Evolutionary conservation across 2,329 filamentous ascomycete genomes (phyloP).

Genomic region (Colletotrichum trifolii): DNA sequence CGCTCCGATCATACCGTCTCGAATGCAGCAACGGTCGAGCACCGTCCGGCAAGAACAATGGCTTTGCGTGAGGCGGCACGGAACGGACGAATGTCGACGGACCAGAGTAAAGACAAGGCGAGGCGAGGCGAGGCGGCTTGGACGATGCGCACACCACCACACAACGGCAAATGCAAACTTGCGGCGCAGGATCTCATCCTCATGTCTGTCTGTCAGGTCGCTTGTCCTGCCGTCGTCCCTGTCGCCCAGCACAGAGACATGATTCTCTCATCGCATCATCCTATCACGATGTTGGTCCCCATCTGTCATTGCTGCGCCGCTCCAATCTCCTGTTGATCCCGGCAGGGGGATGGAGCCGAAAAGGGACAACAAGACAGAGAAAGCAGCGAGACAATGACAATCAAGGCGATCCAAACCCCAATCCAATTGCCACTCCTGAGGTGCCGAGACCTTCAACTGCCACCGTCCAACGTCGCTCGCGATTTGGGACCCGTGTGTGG

Average conservation of each 20-base stretch:
- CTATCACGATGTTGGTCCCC: conserved; percentile 7
- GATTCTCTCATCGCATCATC: conserved; percentile 20
- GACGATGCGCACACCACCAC: not conserved
- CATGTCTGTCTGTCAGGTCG: not conserved
- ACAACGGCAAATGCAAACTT: conserved; percentile 14
- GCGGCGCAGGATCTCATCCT: conserved; percentile 23
- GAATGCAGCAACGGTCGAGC: not conserved
- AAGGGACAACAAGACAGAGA: conserved; percentile 25
- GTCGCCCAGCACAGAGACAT: conserved; percentile 14
- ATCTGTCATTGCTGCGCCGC: conserved; percentile 18
- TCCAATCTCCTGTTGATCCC: conserved; percentile 33
- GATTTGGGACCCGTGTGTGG: conserved; percentile 4
- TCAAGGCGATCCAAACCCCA: conserved; percentile 13
- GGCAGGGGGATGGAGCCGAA: conserved; percentile 18
- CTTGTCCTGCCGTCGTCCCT: not conserved
- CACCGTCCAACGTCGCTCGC: conserved; percentile 9
- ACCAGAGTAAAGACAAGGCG: not conserved
- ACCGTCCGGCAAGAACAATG: conserved; percentile 10
- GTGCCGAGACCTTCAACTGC: conserved; percentile 32
- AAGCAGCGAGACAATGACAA: conserved; percentile 24
- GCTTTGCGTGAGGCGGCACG: conserved; percentile 7
- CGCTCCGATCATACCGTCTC: no score
- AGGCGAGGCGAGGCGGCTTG: conserved; percentile 2
- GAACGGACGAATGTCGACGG: not conserved
- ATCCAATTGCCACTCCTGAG: not conserved